These are phyloP conservation scores for Epichloe gansuensis DNA, from an alignment of 2,329 filamentous ascomycete species.

Conservation along the genomic window DNA sequence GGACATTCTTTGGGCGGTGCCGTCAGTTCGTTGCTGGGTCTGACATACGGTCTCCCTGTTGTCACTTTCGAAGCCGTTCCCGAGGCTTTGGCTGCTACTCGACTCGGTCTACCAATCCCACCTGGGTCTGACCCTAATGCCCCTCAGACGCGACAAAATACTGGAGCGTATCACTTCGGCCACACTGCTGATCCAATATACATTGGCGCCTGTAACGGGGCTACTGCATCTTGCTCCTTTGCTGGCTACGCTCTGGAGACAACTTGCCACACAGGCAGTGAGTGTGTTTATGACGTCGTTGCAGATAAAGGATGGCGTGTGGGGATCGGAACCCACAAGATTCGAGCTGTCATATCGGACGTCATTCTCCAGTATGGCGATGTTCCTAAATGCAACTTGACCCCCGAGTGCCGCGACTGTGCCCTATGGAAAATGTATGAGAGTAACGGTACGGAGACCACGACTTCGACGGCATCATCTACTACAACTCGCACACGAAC, in stretches of 20 bases:
- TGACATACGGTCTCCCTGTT: slow-evolving; percentile 84
- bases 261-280: slow-evolving; percentile 76
- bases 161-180: slow-evolving; percentile 80
- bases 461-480: slow-evolving; percentile 45
- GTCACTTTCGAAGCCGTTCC: slow-evolving; percentile 90
- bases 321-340: slow-evolving; percentile 82
- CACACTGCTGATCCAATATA: slow-evolving; percentile 94
- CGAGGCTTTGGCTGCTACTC: slow-evolving; percentile 73
- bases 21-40: slow-evolving; percentile 73
- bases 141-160: slow-evolving; percentile 59
- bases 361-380: slow-evolving; percentile 74
- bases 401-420: slow-evolving; percentile 78
- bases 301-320: slow-evolving; percentile 86
- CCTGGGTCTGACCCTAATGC: slow-evolving; percentile 61
- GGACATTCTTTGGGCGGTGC: slow-evolving; percentile 90
- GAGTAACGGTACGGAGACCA: slow-evolving; percentile 75
- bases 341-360: slow-evolving; percentile 75
- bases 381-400: slow-evolving; percentile 64
- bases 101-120: slow-evolving; percentile 75
- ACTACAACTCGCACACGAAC: slow-evolving; percentile 57
- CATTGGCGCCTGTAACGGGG: slow-evolving; percentile 86
- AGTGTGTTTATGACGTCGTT: slow-evolving; percentile 89
- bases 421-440: slow-evolving; percentile 90
- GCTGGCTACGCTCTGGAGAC: slow-evolving; percentile 91
- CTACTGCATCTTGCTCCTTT: slow-evolving; percentile 78